A percentile compares a stretch with the other conserved stretches of the same genome.
Conservation (phyloP, 2,329 filamentous ascomycete genomes). For the Magnaporthiopsis incrustans region DNA sequence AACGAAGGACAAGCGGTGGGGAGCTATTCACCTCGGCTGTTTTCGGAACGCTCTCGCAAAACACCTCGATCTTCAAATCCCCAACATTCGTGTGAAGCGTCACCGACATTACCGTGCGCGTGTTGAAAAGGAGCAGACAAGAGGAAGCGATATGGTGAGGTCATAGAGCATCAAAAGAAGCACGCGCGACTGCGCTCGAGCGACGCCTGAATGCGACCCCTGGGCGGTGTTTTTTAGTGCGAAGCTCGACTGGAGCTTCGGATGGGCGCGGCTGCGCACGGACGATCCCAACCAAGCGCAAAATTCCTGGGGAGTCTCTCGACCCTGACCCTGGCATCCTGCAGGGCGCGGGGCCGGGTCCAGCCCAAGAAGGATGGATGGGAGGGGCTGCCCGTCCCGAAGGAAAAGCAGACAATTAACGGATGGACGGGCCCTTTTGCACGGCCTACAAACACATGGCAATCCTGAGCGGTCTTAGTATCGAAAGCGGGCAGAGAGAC, state of each 20-base stretch:
- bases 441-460: neutral
- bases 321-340: neutral
- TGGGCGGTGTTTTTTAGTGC: neutral
- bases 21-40: constrained; percentile 63
- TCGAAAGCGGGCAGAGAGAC: neutral
- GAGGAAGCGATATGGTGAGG: neutral
- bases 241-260: neutral
- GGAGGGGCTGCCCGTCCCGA: neutral
- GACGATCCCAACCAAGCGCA: neutral
- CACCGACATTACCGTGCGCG: constrained; percentile 45
- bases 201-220: neutral
- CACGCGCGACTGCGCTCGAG: neutral
- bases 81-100: constrained; percentile 82
- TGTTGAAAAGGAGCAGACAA: neutral
- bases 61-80: constrained; percentile 90
- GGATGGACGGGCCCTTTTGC: neutral
- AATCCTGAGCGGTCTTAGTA: neutral
- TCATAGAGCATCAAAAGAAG: neutral
- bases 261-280: neutral
- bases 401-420: neutral
- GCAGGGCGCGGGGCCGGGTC: neutral
- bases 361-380: neutral
- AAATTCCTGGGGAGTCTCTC: neutral
- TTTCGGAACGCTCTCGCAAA: constrained; percentile 90
- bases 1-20: neutral